These are phyloP conservation scores for Ichthyophthirius multifiliis DNA, from an alignment of 169 alveolate species.

Conservation along the genomic window DNA sequence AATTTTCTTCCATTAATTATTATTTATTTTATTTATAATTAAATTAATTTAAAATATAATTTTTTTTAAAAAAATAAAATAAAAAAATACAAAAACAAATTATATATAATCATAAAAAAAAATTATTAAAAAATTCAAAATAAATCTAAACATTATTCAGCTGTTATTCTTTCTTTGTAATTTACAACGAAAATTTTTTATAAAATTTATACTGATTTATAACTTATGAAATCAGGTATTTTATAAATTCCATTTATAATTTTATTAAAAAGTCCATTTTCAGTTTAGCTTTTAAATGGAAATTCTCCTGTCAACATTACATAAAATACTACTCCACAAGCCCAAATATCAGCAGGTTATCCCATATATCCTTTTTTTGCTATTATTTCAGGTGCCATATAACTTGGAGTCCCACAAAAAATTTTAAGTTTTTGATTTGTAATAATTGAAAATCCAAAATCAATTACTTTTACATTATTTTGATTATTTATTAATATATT, in stretches of 20 bases:
- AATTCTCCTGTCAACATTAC: slow-evolving; percentile 53
- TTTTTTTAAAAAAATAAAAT: too few species aligned
- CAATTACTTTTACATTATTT: slow-evolving; percentile 53
- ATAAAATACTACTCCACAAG: slow-evolving; percentile 65
- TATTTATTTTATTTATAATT: too few species aligned
- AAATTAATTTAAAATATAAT: too few species aligned
- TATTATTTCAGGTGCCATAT: slow-evolving; percentile 63
- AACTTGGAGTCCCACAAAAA: slow-evolving; percentile 67
- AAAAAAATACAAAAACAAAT: too few species aligned
- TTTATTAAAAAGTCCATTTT: not conserved
- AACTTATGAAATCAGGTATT: not conserved
- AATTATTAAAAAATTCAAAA: too few species aligned
- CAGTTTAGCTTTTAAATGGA: slow-evolving; percentile 52
- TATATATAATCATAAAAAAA: too few species aligned
- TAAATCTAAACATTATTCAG: too few species aligned
- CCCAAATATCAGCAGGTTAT: slow-evolving; percentile 70
- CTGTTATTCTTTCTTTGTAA: not conserved
- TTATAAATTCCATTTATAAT: not conserved
- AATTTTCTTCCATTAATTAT: too few species aligned
- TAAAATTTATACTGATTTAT: not conserved
- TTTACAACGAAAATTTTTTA: not conserved
- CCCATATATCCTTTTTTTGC: slow-evolving; percentile 46
- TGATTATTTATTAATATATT: slow-evolving; percentile 57
- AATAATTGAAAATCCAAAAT: slow-evolving; percentile 62
- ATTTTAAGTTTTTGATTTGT: slow-evolving; percentile 41